Evolutionary conservation across 805 yeast species (phyloP), one percentile per base, ranked within the genome.

Genomic region (Candida arabinofermentans): DNA sequence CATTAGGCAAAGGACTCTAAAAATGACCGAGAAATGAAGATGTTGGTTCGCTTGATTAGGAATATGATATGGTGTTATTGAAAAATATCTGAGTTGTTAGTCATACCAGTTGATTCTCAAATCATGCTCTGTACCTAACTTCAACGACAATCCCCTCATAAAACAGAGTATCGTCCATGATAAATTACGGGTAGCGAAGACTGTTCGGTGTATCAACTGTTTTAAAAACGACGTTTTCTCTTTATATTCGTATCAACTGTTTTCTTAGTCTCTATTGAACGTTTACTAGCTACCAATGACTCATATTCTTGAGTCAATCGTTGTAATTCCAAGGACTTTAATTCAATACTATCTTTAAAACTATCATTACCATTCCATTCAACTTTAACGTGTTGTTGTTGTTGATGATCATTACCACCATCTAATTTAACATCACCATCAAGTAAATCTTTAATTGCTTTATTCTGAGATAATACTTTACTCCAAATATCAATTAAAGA

Each of bases 391-490:
- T 23, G 6, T 9, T 23, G 8, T 9, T 7, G 8, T 23, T 9
- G 8, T 6, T 9, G 8, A 23, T 23, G 8, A 16, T 16, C 18
- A 24, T 39, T 16, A 26, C 30, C 31, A 26, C 18, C 26, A 40
- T 41, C 24, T n/a, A n/a, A n/a, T n/a, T 18, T 21, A 8, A 22
- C 18, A n/a, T 40, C 18, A 9, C 24, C 35, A 14, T 32, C 27
- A 22, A 24, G 23, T 16, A 77, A 56, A 8, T 71, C 69, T 22
- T 69, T 65, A 4, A 81, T 74, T 51, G 77, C 75, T 27, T 74
- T 72, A 18, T 83, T 75, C 51, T 81, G 85, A 13, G 83, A 78
- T 17, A 81, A 68, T 37, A 81, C 79, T 47, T 72, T 67, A 39
- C 76, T 71, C 85, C 85, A 81, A 18, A 77, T 69, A 42, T 75